Base-by-base conservation (phyloP, 306 rosid genomes). In the Pterocarpus macrocarpus region DNA sequence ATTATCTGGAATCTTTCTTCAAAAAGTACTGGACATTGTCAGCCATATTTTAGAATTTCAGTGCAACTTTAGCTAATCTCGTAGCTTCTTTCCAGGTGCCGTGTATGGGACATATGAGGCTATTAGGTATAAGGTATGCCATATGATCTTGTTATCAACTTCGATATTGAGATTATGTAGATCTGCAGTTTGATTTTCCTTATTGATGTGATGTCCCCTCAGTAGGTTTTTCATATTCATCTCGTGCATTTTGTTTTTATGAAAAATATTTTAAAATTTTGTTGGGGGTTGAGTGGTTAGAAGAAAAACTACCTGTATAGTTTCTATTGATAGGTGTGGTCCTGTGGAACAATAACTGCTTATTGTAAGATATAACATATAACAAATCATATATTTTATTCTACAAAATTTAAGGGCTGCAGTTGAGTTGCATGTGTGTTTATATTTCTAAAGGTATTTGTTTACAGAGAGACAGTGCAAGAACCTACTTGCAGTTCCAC, bases 71-170 rank as follows among this genome's bases (percentile, higher is more conserved):
- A 13, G 68, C 73, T 77, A 71, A 75, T 73, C 63, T 50, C 8
- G 44, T 70, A 61, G 63, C 68, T 45, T 70, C 30, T 79, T 32
- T 87, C 17, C 87, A 92, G 98, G 98, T 82, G 95, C 95, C 7
- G 97, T 94, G 17, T 90, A 90, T 82, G 96, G 98, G 65, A 90
- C 98, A 41, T 92, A 89, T 35, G 97, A 94, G 71, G 98, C 97
- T 78, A 64, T 92, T 78, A 87, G 97, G 72, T 88, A 71, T 62
- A 92, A 91, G 97, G 98, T 92, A 92, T 69, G 85, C 22, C 45
- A 65, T 72, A 71, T 65, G 62, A 16, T 79, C 77, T 65, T 65
- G 59, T 52, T 63, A 67, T 53, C 53, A 58, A 41, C 56, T 58
- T 80, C 61, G 16, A 76, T 63, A 13, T 16, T 64, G 69, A 76